These are phyloP conservation scores for Eimeria necatrix DNA, from an alignment of 169 alveolate genomes.

Conservation along the genomic window DNA sequence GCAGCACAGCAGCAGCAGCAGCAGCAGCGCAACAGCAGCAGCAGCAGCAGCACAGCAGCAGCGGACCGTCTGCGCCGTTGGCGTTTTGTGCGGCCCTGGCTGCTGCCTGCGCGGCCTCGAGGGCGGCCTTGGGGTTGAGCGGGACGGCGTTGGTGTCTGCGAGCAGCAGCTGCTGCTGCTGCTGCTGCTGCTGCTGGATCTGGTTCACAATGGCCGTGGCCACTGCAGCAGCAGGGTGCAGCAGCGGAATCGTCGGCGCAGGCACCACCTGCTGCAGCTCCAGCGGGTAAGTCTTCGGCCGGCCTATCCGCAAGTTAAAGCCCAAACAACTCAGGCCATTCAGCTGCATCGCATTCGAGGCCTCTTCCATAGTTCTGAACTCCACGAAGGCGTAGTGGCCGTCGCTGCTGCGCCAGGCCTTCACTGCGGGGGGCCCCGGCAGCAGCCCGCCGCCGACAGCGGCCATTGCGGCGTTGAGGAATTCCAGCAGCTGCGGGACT, in stretches of 20 bases:
- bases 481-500: conserved; percentile 89
- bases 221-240: conserved; percentile 72
- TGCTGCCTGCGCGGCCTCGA: conserved; percentile 82
- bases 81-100: conserved; percentile 70
- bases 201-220: conserved; percentile 52
- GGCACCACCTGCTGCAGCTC: conserved; percentile 84
- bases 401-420: conserved; percentile 97
- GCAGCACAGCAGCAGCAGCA: too few relatives aligned
- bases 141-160: conserved; percentile 53
- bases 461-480: conserved; percentile 88
- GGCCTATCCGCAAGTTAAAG: conserved; percentile 84
- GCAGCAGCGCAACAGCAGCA: too few relatives aligned
- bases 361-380: conserved; percentile 96
- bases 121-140: conserved; percentile 80
- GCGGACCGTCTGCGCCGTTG: not conserved
- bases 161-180: conserved; percentile 74
- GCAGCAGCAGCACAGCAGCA: too few relatives aligned
- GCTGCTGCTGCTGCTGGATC: conserved; percentile 81
- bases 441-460: conserved; percentile 88
- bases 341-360: conserved; percentile 91
- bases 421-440: conserved; percentile 92
- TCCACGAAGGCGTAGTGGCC: conserved; percentile 97
- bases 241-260: conserved; percentile 83
- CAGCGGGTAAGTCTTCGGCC: conserved; percentile 87
- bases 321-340: conserved; percentile 87